A percentile compares a stretch with the other conserved stretches of the same genome.
phyloP scores from a whole-genome alignment of 305 asterid genomes.

The Fraxinus dipetala region DNA sequence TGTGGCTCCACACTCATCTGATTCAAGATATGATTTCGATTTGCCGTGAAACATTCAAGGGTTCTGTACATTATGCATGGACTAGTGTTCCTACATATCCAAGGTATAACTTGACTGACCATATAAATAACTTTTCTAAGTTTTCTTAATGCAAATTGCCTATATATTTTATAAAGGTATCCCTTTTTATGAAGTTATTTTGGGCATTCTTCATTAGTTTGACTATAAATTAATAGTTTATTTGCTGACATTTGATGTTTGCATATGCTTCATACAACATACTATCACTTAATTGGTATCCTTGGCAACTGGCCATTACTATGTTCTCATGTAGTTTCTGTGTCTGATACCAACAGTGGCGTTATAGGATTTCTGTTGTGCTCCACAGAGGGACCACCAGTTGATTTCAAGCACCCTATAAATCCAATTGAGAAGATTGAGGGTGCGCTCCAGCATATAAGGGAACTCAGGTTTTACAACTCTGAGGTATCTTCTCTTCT shows the following conservation, averaged over 20 bases:
- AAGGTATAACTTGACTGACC: constrained; percentile 42
- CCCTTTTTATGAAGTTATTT: background rate
- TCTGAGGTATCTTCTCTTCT: constrained; percentile 60
- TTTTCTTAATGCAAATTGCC: background rate
- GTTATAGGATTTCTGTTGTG: constrained; percentile 79
- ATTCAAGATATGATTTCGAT: constrained; percentile 78
- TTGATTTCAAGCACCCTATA: constrained; percentile 77
- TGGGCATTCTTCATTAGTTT: background rate
- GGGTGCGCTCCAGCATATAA: constrained; percentile 57
- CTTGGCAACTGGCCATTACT: background rate
- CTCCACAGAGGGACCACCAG: constrained; percentile 80
- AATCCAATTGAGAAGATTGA: constrained; percentile 88
- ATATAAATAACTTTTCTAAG: background rate
- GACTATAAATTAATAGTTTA: background rate
- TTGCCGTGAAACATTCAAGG: constrained; percentile 73
- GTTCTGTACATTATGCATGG: constrained; percentile 93
- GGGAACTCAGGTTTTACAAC: constrained; percentile 76
- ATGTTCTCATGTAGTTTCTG: background rate
- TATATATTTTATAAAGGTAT: background rate
- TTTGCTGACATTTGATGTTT: background rate
- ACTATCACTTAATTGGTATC: background rate
- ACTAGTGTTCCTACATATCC: constrained; percentile 95
- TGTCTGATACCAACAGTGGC: constrained; percentile 53
- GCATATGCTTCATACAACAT: background rate
- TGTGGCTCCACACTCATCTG: constrained; percentile 99